Conservation (phyloP, 164 flowering plant genomes). For the Tetrastigma voinierianum region DNA sequence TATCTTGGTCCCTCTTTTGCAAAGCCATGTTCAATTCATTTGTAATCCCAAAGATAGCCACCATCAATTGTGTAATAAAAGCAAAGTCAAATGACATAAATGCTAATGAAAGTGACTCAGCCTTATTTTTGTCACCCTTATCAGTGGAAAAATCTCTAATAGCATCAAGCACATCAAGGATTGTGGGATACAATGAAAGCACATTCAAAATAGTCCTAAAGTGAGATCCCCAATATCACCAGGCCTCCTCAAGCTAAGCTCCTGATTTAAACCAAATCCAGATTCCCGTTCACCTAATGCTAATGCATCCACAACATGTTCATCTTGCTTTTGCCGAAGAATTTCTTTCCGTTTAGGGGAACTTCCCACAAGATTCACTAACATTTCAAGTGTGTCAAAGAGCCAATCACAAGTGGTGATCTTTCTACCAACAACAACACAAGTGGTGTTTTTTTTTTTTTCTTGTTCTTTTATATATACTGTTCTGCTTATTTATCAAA, state of each 20-base stretch:
- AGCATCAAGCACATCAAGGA: not conserved
- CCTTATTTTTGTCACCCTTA: too few relatives aligned
- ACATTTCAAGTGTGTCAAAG: not conserved
- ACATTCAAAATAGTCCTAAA: not conserved
- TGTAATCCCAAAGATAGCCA: not conserved
- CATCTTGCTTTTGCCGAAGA: not conserved
- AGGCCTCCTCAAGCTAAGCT: not conserved
- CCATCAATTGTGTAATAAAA: conserved; percentile 6
- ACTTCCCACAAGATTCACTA: not conserved
- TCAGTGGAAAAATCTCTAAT: not conserved
- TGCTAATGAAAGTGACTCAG: not conserved
- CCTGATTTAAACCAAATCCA: conserved; percentile 8
- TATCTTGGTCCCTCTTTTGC: conserved; percentile 9
- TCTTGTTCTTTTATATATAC: too few relatives aligned
- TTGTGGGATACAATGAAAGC: not conserved
- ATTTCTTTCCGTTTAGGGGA: not conserved
- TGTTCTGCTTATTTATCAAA: too few relatives aligned
- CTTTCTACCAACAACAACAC: too few relatives aligned
- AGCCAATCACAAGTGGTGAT: not conserved
- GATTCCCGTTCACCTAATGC: not conserved
- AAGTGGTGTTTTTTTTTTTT: too few relatives aligned
- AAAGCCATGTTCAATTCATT: conserved; percentile 11
- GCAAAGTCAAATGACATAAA: conserved; percentile 4
- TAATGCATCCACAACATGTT: not conserved
- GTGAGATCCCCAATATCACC: conserved; percentile 13